These are phyloP conservation scores for Leptodermis oblonga DNA, from an alignment of 257 asterid species.

Conservation along the genomic window DNA sequence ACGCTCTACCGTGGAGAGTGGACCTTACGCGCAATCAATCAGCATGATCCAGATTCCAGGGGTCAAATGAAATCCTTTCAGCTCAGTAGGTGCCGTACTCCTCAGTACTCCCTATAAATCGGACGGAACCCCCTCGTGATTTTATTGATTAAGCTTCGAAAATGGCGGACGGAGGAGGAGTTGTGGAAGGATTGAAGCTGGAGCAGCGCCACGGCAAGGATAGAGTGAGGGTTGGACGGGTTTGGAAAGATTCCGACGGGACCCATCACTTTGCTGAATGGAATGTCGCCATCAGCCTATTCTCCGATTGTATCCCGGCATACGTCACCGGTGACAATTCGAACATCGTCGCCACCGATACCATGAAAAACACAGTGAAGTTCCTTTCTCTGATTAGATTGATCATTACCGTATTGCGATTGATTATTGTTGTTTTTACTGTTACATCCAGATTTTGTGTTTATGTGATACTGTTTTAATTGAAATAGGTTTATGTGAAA, in stretches of 20 bases:
- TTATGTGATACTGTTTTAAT: no score
- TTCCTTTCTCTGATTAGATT: neutral
- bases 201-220: constrained; percentile 93
- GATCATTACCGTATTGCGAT: neutral
- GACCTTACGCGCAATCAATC: neutral
- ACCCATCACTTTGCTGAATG: constrained; percentile 72
- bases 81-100: no score
- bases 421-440: neutral
- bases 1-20: neutral
- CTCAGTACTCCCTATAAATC: no score
- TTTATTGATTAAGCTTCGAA: neutral
- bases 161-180: constrained; percentile 15
- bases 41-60: no score
- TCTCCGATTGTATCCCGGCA: constrained; percentile 83
- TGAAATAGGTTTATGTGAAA: constrained; percentile 78
- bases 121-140: no score
- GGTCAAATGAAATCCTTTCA: no score
- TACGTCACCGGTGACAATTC: constrained; percentile 66
- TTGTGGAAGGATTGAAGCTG: constrained; percentile 44
- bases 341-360: constrained; percentile 88
- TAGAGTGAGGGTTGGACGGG: constrained; percentile 77
- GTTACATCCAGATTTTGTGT: neutral
- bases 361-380: constrained; percentile 85
- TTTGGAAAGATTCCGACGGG: constrained; percentile 67
- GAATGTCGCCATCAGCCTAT: constrained; percentile 76